Evolutionary conservation across 2,329 filamentous ascomycete genomes (phyloP).

Genomic region (Thielaviopsis cerberus): DNA sequence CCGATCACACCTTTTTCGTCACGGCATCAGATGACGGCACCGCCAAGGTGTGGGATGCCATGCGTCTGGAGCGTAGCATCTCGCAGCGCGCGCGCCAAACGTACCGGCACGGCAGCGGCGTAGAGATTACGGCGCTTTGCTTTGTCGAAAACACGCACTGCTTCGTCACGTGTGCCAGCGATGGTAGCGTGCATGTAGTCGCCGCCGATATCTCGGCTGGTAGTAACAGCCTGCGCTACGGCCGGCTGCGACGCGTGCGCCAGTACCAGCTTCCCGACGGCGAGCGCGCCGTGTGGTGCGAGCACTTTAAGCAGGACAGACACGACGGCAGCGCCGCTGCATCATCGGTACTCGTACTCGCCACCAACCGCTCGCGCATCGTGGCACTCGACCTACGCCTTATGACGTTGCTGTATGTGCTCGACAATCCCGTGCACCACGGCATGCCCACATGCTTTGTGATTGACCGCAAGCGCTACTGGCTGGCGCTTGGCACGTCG

Average conservation of each 20-base stretch:
- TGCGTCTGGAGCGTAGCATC: slow-evolving; percentile 75
- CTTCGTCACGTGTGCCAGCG: slow-evolving; percentile 75
- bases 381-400: slow-evolving; percentile 70
- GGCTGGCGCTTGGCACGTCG: slow-evolving; percentile 78
- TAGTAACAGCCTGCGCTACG: slow-evolving; percentile 49
- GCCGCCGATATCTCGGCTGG: slow-evolving; percentile 39
- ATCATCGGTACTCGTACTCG: slow-evolving; percentile 60
- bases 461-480: slow-evolving; percentile 68
- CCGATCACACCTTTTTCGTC: slow-evolving; percentile 86
- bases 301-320: slow-evolving; percentile 72
- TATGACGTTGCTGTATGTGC: slow-evolving; percentile 62
- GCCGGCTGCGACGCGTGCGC: slow-evolving; percentile 56
- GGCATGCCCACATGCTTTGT: slow-evolving; percentile 84
- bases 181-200: slow-evolving; percentile 79
- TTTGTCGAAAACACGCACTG: slow-evolving; percentile 90
- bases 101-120: slow-evolving; percentile 52
- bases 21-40: slow-evolving; percentile 82
- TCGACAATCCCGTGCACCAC: slow-evolving; percentile 80
- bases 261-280: slow-evolving; percentile 57
- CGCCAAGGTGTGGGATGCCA: slow-evolving; percentile 86
- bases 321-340: slow-evolving; percentile 19
- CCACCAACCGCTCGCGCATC: slow-evolving; percentile 70
- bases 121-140: slow-evolving; percentile 61
- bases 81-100: slow-evolving; percentile 74
- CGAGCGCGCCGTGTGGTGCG: slow-evolving; percentile 75